These are phyloP conservation scores for Yarrowia sp. DNA, from an alignment of 805 yeast species.

Conservation along the genomic window DNA sequence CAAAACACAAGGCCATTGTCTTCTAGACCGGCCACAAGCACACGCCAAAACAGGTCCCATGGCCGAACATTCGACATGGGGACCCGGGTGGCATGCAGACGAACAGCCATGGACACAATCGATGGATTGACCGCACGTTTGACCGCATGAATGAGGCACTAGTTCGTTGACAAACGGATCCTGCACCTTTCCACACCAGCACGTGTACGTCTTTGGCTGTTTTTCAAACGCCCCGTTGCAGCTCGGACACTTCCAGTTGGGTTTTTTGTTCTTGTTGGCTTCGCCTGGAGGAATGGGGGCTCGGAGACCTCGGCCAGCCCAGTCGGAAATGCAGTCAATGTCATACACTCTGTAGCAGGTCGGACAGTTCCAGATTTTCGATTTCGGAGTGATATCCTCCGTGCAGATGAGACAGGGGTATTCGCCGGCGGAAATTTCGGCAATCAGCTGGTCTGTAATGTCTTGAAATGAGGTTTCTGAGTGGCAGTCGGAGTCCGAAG, in stretches of 20 bases:
- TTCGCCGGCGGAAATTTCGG: slow-evolving; percentile 68
- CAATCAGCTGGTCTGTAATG: slow-evolving; percentile 32
- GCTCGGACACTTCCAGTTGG: slow-evolving; percentile 86
- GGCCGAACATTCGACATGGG: slow-evolving; percentile 82
- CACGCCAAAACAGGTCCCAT: slow-evolving; percentile 75
- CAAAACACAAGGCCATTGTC: slow-evolving; percentile 73
- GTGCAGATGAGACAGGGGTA: slow-evolving; percentile 91
- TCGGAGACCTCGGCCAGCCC: slow-evolving; percentile 73
- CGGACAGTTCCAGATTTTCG: slow-evolving; percentile 79
- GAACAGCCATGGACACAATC: slow-evolving; percentile 78
- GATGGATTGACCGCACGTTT: slow-evolving; percentile 66
- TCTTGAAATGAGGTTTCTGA: slow-evolving; percentile 22
- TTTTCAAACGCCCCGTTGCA: slow-evolving; percentile 61
- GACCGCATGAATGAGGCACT: slow-evolving; percentile 88
- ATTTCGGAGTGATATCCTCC: slow-evolving; percentile 70
- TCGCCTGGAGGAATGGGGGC: slow-evolving; percentile 28
- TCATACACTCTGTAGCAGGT: slow-evolving; percentile 86
- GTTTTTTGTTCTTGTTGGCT: slow-evolving; percentile 42
- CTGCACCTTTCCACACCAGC: slow-evolving; percentile 87
- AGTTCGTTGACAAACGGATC: slow-evolving; percentile 63
- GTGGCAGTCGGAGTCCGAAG: too few species aligned
- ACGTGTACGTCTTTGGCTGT: slow-evolving; percentile 65
- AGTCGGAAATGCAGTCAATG: slow-evolving; percentile 78
- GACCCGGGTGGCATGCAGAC: slow-evolving; percentile 85
- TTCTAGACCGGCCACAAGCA: slow-evolving; percentile 70